Conservation (phyloP, 169 alveolate genomes). For the Plasmodium blacklocki region DNA sequence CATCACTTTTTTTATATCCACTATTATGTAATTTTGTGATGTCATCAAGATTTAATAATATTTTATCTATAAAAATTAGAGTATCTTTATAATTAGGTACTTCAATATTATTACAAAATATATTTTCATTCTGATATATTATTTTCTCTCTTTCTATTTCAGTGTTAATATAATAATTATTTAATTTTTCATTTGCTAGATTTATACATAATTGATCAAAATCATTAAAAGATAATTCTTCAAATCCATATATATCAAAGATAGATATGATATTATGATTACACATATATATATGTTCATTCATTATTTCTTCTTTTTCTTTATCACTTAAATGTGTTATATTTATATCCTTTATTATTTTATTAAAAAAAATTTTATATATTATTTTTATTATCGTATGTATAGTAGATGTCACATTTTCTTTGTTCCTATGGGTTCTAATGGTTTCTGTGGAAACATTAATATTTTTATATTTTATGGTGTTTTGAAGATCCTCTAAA, state of each 20-base stretch:
- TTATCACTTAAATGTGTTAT: constrained; percentile 21
- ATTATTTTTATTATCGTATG: constrained; percentile 63
- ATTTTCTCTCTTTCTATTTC: constrained; percentile 90
- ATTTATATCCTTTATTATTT: constrained; percentile 55
- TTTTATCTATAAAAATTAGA: constrained; percentile 31
- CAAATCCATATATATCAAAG: constrained; percentile 99
- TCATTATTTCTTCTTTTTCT: constrained; percentile 37
- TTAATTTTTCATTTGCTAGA: constrained; percentile 96
- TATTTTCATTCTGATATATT: constrained; percentile 88
- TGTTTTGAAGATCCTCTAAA: constrained; percentile 3
- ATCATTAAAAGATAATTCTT: constrained; percentile 95
- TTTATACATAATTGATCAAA: constrained; percentile 98
- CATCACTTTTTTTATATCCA: constrained; percentile 68
- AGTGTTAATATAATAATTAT: constrained; percentile 89
- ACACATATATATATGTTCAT: constrained; percentile 3
- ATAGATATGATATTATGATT: constrained; percentile 92
- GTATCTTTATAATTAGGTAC: constrained; percentile 56
- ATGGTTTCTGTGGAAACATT: constrained; percentile 35
- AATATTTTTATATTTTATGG: constrained; percentile 29
- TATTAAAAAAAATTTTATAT: constrained; percentile 44
- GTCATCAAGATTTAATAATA: constrained; percentile 37
- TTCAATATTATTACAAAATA: constrained; percentile 80
- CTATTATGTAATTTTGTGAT: constrained; percentile 37
- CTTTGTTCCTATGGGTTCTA: constrained; percentile 33
- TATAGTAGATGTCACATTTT: constrained; percentile 17